These are phyloP conservation scores for Macadamia tetraphylla DNA, from an alignment of 164 flowering plant genomes.

Conservation along the genomic window DNA sequence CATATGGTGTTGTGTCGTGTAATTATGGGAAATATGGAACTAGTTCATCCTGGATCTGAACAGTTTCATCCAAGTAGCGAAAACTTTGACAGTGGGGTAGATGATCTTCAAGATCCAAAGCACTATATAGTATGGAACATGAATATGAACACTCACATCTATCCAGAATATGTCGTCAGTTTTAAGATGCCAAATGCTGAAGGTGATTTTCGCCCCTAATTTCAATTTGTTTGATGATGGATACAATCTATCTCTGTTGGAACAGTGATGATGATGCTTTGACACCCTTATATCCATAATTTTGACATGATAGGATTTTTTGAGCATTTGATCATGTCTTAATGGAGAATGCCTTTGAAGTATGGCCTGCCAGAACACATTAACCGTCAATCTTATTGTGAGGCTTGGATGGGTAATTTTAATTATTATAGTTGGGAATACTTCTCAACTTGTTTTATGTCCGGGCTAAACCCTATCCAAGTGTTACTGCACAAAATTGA, in stretches of 20 bases:
- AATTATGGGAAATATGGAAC: conserved; percentile 90
- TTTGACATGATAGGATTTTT: background rate
- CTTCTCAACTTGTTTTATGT: background rate
- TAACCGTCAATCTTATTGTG: too few species aligned
- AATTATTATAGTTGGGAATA: background rate
- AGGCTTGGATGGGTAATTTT: background rate
- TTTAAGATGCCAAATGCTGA: conserved; percentile 50
- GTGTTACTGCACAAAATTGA: conserved; percentile 1
- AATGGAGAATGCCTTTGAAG: background rate
- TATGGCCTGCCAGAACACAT: too few species aligned
- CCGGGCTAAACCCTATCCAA: background rate
- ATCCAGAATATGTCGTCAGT: conserved; percentile 80
- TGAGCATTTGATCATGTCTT: background rate
- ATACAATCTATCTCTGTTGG: background rate
- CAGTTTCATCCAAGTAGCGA: conserved; percentile 72
- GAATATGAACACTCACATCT: conserved; percentile 76
- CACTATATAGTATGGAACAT: conserved; percentile 65
- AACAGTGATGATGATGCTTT: too few species aligned
- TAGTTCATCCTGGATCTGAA: conserved; percentile 48
- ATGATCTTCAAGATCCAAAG: conserved; percentile 57
- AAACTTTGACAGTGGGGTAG: conserved; percentile 82
- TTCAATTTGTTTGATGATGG: conserved; percentile 2
- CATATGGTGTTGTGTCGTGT: conserved; percentile 85
- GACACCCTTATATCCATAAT: too few species aligned
- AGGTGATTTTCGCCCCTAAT: conserved; percentile 52